These are phyloP conservation scores for Fusarium citri DNA, from an alignment of 2,329 filamentous ascomycete species.

Conservation along the genomic window DNA sequence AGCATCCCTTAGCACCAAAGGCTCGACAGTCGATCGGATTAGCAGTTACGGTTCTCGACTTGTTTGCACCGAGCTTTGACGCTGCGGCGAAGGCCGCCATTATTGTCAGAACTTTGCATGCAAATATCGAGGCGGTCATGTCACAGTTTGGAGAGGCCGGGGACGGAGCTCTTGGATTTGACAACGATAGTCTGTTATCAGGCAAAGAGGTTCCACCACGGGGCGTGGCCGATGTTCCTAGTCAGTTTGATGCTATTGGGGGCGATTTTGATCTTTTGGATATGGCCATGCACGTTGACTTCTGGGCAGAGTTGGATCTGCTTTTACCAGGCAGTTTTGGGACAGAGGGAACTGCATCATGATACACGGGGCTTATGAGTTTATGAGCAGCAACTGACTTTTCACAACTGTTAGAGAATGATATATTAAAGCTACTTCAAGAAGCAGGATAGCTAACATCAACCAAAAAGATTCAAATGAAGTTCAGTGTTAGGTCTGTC, in stretches of 20 bases:
- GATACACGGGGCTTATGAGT: background rate
- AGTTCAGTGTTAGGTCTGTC: no score
- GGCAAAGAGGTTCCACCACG: background rate
- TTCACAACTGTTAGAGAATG: accelerated
- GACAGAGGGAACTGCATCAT: background rate
- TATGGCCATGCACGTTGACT: slow-evolving; percentile 22
- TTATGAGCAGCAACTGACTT: background rate
- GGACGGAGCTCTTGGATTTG: accelerated
- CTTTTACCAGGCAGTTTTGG: background rate
- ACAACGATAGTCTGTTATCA: background rate
- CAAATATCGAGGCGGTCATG: slow-evolving; percentile 21
- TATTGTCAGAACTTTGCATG: slow-evolving; percentile 2
- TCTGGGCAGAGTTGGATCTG: slow-evolving; percentile 16
- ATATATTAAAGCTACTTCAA: background rate
- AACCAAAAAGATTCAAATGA: background rate
- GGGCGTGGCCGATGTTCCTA: accelerated
- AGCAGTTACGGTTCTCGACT: background rate
- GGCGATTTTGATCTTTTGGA: slow-evolving; percentile 17
- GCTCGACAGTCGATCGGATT: background rate
- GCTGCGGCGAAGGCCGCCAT: slow-evolving; percentile 6
- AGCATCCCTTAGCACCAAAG: background rate
- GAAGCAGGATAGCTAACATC: background rate
- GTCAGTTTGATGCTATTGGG: background rate
- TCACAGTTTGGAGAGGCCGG: background rate
- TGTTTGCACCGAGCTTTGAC: slow-evolving; percentile 9